phyloP scores from a whole-genome alignment of 2,329 filamentous ascomycete species.

The Ciborinia camelliae region DNA sequence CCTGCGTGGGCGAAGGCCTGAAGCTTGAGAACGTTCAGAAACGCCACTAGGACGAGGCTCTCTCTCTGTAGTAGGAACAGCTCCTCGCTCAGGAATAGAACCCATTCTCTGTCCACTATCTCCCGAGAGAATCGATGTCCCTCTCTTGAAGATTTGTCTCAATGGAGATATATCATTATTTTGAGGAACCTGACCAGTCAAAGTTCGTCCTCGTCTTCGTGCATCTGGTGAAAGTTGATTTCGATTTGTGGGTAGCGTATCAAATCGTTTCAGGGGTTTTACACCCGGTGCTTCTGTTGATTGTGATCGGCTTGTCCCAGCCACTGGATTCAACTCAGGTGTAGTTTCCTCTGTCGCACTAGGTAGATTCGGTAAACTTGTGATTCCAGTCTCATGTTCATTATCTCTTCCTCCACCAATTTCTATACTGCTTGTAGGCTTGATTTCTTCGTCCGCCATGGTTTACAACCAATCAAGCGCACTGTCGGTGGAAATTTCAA shows the following conservation, averaged over 20 bases:
- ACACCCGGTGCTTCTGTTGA: neutral
- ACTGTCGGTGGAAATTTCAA: neutral
- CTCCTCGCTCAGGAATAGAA: slow-evolving; percentile 11
- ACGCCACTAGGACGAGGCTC: slow-evolving; percentile 3
- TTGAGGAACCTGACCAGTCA: slow-evolving; percentile 11
- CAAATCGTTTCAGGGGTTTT: slow-evolving; percentile 14
- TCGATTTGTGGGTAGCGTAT: slow-evolving; percentile 11
- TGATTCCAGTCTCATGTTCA: slow-evolving; percentile 3
- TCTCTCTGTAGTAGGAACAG: neutral
- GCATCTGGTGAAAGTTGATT: slow-evolving; percentile 13
- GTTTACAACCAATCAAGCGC: neutral
- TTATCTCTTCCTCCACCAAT: slow-evolving; percentile 9
- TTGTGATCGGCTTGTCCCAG: neutral
- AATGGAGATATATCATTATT: neutral
- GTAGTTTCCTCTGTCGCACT: neutral
- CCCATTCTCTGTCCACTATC: slow-evolving; percentile 6
- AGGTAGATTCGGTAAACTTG: neutral
- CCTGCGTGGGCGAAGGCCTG: slow-evolving; percentile 15
- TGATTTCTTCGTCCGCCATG: slow-evolving; percentile 12
- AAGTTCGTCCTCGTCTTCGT: slow-evolving; percentile 8
- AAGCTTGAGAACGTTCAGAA: slow-evolving; percentile 9
- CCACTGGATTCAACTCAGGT: neutral
- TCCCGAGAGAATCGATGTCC: neutral
- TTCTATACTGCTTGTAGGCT: slow-evolving; percentile 6
- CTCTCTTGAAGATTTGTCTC: slow-evolving; percentile 9